Base-by-base conservation (phyloP, 2,329 filamentous ascomycete species). In the Emericellopsis atlantica region DNA sequence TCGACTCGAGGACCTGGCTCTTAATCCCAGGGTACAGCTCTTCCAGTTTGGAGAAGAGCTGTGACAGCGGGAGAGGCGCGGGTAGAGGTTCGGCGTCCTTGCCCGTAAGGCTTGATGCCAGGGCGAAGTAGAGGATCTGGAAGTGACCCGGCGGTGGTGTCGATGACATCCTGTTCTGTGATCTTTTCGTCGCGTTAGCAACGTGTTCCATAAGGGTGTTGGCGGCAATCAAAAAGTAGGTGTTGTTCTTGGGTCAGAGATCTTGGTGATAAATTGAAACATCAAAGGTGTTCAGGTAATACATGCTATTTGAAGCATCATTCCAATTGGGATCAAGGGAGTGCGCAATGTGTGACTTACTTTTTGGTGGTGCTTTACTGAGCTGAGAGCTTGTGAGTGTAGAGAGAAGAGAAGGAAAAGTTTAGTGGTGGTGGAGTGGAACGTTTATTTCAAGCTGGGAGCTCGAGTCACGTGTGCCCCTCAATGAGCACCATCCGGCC, bases 111-210 rank as follows among this genome's bases (percentile, higher is more conserved):
- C 80, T 80, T 43, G 74, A 72, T 12, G 84, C 84, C 46, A 76
- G 74, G 43, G 85, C 86, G 62, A 93, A 93, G 63, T 90, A 93
- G 42, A 92, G 74, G 36, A 93, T 65, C 43, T 73, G 83, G 64
- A 92, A 93, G 48, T 84, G 73, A n/a, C 73, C 79, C 35, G 64
- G 48, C 1, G 76, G 74, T 10, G 73, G 59, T 45, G 69, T 72
- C 0, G 67, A 54, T 2, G 26, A 4, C 26, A 29, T 29, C 6
- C 26, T 29, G 12, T 29, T 29, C 9, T 29, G 26, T 29, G 26
- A 29, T 21, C 26, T 39, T 43, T 39, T 23, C 16, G 14, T 18
- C 40, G 39, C 16, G 48, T 57, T 51, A 55, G 53, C 51, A 45
- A 37, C 6, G 18, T 44, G 31, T 37, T 40, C 40, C 33, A 36